These are phyloP conservation scores for Fusarium nodosum DNA, from an alignment of 2,329 filamentous ascomycete genomes.

Conservation along the genomic window DNA sequence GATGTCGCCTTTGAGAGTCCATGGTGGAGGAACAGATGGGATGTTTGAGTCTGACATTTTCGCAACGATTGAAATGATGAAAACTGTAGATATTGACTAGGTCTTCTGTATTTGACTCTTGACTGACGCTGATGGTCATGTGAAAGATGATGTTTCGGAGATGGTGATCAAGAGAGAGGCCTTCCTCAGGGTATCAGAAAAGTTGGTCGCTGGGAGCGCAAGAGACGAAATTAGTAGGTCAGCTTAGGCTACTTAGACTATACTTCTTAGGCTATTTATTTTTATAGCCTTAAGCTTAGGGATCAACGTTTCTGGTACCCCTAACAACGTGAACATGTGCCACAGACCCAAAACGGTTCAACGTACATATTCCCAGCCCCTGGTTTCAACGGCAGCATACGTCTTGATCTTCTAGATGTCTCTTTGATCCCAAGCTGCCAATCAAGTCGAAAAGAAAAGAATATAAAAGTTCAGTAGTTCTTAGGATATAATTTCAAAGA, in stretches of 20 bases:
- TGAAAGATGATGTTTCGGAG: neutral
- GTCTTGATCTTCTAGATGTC: too few species aligned
- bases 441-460: neutral
- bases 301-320: too few species aligned
- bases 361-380: too few species aligned
- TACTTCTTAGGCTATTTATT: too few species aligned
- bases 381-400: too few species aligned
- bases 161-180: neutral
- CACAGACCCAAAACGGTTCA: too few species aligned
- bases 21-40: slow-evolving; percentile 54
- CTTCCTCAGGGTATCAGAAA: neutral
- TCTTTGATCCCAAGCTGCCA: neutral
- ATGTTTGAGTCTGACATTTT: slow-evolving; percentile 36
- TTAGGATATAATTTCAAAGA: neutral
- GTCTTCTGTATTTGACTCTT: neutral
- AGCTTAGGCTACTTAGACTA: too few species aligned
- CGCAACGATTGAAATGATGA: slow-evolving; percentile 47
- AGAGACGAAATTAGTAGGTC: too few species aligned
- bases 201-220: too few species aligned
- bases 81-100: neutral
- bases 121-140: neutral
- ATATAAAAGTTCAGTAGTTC: neutral
- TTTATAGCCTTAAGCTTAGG: too few species aligned
- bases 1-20: slow-evolving; percentile 61
- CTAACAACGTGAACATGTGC: too few species aligned